A percentile compares a stretch with the other conserved stretches of the same genome.
Evolutionary conservation across 768 basidiomycete genomes (phyloP).

Genomic region (Mycena filopes): DNA sequence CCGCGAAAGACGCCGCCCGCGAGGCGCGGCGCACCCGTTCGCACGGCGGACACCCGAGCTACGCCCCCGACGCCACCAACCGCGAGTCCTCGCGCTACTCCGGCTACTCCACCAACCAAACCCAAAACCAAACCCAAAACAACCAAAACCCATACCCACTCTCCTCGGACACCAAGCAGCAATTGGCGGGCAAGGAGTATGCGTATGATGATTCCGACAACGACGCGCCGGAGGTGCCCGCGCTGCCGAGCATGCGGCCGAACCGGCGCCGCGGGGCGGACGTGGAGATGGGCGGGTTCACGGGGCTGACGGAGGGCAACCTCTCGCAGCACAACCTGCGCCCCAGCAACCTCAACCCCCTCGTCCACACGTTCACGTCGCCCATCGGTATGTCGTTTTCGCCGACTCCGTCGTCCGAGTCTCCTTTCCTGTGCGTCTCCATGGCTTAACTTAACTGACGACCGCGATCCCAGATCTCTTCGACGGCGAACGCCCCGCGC

Average conservation of each 20-base stretch:
- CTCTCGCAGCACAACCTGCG: slow-evolving; percentile 54
- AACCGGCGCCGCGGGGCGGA: slow-evolving; percentile 51
- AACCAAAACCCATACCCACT: not conserved
- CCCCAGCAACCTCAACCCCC: slow-evolving; percentile 53
- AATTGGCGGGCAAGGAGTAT: slow-evolving; percentile 12
- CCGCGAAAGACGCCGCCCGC: slow-evolving; percentile 57
- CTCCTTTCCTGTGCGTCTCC: too few species aligned
- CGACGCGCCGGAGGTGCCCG: slow-evolving; percentile 43
- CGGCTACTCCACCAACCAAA: not conserved
- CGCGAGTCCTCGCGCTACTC: not conserved
- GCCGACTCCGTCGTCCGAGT: too few species aligned
- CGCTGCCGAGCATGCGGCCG: slow-evolving; percentile 44
- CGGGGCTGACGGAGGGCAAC: slow-evolving; percentile 53
- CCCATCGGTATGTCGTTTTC: slow-evolving; percentile 65
- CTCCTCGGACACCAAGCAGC: slow-evolving; percentile 2
- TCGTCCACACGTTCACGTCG: slow-evolving; percentile 74
- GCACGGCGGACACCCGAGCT: slow-evolving; percentile 29
- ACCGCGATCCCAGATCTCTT: slow-evolving; percentile 9
- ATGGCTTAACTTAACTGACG: not conserved
- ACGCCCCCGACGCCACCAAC: not conserved
- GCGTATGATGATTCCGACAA: too few species aligned
- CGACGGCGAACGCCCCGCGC: slow-evolving; percentile 29
- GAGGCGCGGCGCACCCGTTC: slow-evolving; percentile 51
- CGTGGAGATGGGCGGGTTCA: slow-evolving; percentile 33
- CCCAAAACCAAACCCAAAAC: not conserved